phyloP scores from a whole-genome alignment of 1,139 yeast genomes.

The Meyerozyma athensensis region DNA sequence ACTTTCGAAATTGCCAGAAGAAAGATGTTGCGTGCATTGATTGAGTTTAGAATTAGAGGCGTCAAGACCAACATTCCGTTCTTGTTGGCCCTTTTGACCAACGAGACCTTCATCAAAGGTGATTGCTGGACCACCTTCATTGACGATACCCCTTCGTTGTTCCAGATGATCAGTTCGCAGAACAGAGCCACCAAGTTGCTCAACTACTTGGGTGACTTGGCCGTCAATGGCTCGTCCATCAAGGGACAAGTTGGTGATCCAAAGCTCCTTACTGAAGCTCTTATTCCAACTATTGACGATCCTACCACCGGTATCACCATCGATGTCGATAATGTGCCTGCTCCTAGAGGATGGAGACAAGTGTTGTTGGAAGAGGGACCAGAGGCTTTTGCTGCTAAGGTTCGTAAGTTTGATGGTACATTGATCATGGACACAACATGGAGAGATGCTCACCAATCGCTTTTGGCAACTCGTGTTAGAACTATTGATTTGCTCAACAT shows the following conservation, averaged over 20 bases:
- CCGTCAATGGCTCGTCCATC: constrained; percentile 92
- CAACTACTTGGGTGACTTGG: constrained; percentile 84
- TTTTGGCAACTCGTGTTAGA: constrained; percentile 94
- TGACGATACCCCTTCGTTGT: constrained; percentile 94
- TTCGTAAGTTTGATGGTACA: constrained; percentile 80
- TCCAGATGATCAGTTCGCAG: constrained; percentile 91
- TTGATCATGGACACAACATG: constrained; percentile 97
- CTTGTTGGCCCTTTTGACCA: constrained; percentile 85
- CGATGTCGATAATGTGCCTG: constrained; percentile 53
- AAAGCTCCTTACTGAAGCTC: constrained; percentile 69
- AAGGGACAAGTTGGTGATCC: constrained; percentile 95
- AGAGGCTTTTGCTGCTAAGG: constrained; percentile 80
- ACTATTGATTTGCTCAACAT: constrained; percentile 86
- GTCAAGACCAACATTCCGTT: constrained; percentile 98
- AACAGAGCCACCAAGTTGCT: constrained; percentile 94
- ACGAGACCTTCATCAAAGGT: constrained; percentile 84
- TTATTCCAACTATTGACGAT: constrained; percentile 68
- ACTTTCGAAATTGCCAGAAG: constrained; percentile 95
- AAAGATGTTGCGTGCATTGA: constrained; percentile 93
- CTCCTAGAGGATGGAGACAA: constrained; percentile 88
- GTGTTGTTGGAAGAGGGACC: constrained; percentile 83
- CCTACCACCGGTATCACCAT: constrained; percentile 49
- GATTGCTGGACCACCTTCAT: constrained; percentile 98
- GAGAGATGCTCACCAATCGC: constrained; percentile 99
- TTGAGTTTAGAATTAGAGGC: constrained; percentile 97